A percentile compares a stretch with the other conserved stretches of the same genome.
These are phyloP conservation scores for Candida parachauliodes DNA, from an alignment of 805 yeast genomes.

Conservation along the genomic window DNA sequence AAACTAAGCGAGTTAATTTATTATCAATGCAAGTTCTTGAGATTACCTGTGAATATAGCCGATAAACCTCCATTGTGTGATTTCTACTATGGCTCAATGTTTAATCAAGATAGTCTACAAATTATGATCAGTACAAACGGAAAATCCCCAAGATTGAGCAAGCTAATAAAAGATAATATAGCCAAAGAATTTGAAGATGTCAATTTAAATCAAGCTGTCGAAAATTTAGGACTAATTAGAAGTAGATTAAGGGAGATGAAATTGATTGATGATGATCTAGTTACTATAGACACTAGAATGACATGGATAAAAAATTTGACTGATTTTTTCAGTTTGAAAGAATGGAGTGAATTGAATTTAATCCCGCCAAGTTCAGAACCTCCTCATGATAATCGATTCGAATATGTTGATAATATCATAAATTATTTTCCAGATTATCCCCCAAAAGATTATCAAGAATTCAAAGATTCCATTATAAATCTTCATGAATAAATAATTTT, in stretches of 20 bases:
- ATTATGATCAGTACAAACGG: constrained; percentile 84
- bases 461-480: constrained; percentile 18
- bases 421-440: constrained; percentile 50
- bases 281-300: constrained; percentile 60
- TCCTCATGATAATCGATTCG: constrained; percentile 15
- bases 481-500: constrained; percentile 71
- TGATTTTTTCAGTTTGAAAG: constrained; percentile 52
- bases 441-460: constrained; percentile 22
- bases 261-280: constrained; percentile 44
- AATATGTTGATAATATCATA: constrained; percentile 39
- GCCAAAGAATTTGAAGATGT: constrained; percentile 42
- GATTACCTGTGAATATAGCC: constrained; percentile 72
- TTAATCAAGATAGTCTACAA: constrained; percentile 68
- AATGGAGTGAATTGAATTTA: constrained; percentile 52
- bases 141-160: constrained; percentile 71
- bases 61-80: constrained; percentile 84
- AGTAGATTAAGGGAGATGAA: constrained; percentile 43
- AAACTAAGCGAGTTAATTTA: constrained; percentile 54
- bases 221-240: constrained; percentile 56
- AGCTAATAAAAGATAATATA: constrained; percentile 48
- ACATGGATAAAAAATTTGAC: constrained; percentile 65
- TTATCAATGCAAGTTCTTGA: constrained; percentile 38
- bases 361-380: constrained; percentile 17
- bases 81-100: constrained; percentile 79
- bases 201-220: constrained; percentile 56